Evolutionary conservation across 306 rosid species (phyloP), one percentile per base, ranked within the genome.

Genomic region (Quillaja saponaria): DNA sequence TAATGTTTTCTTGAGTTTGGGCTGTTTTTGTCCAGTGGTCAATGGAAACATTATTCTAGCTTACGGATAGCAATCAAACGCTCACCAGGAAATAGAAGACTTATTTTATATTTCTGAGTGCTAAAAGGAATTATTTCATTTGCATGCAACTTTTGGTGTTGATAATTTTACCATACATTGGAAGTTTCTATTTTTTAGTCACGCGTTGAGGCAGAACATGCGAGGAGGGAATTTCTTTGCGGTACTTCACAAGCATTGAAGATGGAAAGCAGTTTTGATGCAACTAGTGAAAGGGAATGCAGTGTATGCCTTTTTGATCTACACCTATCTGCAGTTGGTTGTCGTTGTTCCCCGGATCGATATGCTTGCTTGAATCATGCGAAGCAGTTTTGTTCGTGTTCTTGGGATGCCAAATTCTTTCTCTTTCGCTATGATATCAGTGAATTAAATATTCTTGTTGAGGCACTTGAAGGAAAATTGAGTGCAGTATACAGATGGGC

Each of bases 401-500:
- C 91, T 64, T 80, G 75, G 91, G 85, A 75, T 59, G 65, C 88
- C 75, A 94, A 75, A 68, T 81, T 85, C 76, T 94, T 87, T 69
- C 97, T 94, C 44, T 94, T 89, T 31, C 99, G 99, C n/a, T 94
- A 94, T 66, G 95, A 90, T 69, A 70, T 81, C 25, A 71, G 72
- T 71, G 99, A 94, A 71, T 71, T 94, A 72, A 78, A 72, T 68
- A 76, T 89, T 70, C 95, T 94, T 49, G 85, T 89, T 60, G 96
- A 94, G 76, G 99, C 99, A 69, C 80, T 94, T 87, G 91, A 94
- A 69, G 99, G 99, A 73, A 94, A 94, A 62, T 73, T 89, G 76
- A 89, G 97, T 83, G 94, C 99, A 62, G 76, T 89, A 45, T 89
- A 94, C 79, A 81, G 97, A 78, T 94, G 99, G 99, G 96, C 99